A percentile compares a stretch with the other conserved stretches of the same genome.
Conservation (phyloP, 441 rosid genomes). For the Arabidopsis lyrata region DNA sequence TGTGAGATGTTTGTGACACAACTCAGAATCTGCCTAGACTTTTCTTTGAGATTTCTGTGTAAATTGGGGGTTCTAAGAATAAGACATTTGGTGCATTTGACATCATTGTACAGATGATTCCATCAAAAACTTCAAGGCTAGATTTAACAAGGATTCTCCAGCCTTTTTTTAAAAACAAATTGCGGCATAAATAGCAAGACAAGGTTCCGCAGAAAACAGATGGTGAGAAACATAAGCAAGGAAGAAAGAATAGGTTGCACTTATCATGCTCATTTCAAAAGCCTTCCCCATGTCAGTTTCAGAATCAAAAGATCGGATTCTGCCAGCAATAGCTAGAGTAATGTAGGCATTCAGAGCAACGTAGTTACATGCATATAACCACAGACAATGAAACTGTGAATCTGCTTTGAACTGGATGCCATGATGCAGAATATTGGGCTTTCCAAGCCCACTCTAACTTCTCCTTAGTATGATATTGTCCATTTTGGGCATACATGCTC, state of each 20-base stretch:
- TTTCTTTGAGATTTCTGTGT: constrained; percentile 45
- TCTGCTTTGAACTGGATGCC: constrained; percentile 46
- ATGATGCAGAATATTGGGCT: constrained; percentile 33
- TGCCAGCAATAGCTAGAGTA: constrained; percentile 69
- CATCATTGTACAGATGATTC: constrained; percentile 28
- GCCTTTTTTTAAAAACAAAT: constrained; percentile 65
- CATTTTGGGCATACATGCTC: too few relatives aligned
- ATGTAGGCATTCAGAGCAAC: constrained; percentile 63
- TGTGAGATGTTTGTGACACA: constrained; percentile 51
- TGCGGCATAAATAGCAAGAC: constrained; percentile 60
- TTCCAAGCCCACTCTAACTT: too few relatives aligned
- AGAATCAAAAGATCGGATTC: constrained; percentile 50
- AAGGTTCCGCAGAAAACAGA: constrained; percentile 59
- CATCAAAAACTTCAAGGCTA: constrained; percentile 44
- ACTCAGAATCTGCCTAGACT: constrained; percentile 44
- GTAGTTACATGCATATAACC: constrained; percentile 67
- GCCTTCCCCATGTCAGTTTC: constrained; percentile 35
- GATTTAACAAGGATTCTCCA: constrained; percentile 63
- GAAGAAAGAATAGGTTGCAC: constrained; percentile 74
- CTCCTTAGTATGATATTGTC: too few relatives aligned
- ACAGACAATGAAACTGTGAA: constrained; percentile 42
- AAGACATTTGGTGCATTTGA: constrained; percentile 56
- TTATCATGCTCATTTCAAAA: constrained; percentile 53
- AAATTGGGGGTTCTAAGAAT: constrained; percentile 36
- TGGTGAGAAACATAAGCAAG: constrained; percentile 64